A percentile compares a stretch with the other conserved stretches of the same genome.
These are phyloP conservation scores for Cryphonectria nitschkei DNA, from an alignment of 2,329 filamentous ascomycete genomes.

Conservation along the genomic window DNA sequence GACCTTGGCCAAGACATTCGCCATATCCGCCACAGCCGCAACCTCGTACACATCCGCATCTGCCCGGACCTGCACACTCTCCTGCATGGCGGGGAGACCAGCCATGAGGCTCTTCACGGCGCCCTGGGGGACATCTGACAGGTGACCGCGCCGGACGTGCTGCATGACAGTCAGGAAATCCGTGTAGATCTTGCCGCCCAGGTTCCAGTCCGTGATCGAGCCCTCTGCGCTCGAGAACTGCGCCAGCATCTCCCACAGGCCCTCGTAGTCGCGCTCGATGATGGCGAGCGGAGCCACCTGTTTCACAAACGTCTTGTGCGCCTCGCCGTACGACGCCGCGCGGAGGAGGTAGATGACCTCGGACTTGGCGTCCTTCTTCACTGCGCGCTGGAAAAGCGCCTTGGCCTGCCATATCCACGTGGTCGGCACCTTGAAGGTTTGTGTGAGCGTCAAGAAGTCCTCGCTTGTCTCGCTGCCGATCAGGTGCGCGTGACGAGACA, in stretches of 20 bases:
- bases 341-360: slow-evolving; percentile 82
- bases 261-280: slow-evolving; percentile 78
- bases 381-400: slow-evolving; percentile 78
- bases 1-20: slow-evolving; percentile 69
- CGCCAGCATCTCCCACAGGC: slow-evolving; percentile 68
- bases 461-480: slow-evolving; percentile 63
- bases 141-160: slow-evolving; percentile 39
- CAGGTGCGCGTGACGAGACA: slow-evolving; percentile 70
- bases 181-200: slow-evolving; percentile 79
- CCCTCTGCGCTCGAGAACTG: slow-evolving; percentile 68
- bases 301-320: slow-evolving; percentile 80
- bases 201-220: slow-evolving; percentile 72
- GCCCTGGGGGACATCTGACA: slow-evolving; percentile 38
- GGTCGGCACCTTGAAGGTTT: slow-evolving; percentile 70
- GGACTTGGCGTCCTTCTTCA: slow-evolving; percentile 66
- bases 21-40: slow-evolving; percentile 83
- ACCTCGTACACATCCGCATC: slow-evolving; percentile 55
- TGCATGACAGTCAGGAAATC: slow-evolving; percentile 60
- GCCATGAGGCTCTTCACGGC: slow-evolving; percentile 61
- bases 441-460: slow-evolving; percentile 62
- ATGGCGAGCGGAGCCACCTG: slow-evolving; percentile 82
- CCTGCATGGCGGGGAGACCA: slow-evolving; percentile 60
- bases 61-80: slow-evolving; percentile 35
- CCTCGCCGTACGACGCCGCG: slow-evolving; percentile 76
- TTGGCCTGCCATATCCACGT: slow-evolving; percentile 87